phyloP scores from a whole-genome alignment of 164 flowering plant genomes.

The Chloranthus sessilifolius region DNA sequence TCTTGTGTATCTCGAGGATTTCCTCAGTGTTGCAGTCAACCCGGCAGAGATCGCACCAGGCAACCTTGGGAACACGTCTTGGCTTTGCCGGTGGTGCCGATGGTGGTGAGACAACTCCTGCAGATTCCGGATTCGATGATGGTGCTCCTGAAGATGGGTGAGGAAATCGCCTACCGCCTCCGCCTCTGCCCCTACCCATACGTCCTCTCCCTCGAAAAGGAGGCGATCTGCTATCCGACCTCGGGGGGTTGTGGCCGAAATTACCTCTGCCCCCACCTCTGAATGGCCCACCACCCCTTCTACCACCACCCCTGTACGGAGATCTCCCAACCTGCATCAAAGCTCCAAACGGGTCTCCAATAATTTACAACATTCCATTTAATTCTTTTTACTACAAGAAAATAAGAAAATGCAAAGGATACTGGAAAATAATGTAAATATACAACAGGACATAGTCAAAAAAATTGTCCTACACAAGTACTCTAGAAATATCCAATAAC shows the following conservation, averaged over 20 bases:
- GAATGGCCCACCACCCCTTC: constrained; percentile 32
- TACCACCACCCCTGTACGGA: constrained; percentile 33
- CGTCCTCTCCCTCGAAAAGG: constrained; percentile 24
- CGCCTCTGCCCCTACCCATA: constrained; percentile 22
- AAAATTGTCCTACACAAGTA: too few relatives aligned
- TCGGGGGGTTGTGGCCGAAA: constrained; percentile 14
- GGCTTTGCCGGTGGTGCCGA: constrained; percentile 6
- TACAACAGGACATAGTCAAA: too few relatives aligned
- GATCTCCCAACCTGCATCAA: constrained; percentile 34
- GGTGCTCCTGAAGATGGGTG: constrained; percentile 14
- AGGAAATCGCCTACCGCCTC: constrained; percentile 24
- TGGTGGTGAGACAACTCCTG: neutral
- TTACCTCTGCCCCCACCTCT: constrained; percentile 28
- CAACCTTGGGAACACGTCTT: constrained; percentile 19
- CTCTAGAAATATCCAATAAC: too few relatives aligned
- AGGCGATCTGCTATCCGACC: constrained; percentile 21
- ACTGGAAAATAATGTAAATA: too few relatives aligned
- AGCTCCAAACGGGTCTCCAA: constrained; percentile 15
- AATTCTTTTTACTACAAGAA: too few relatives aligned
- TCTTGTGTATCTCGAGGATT: constrained; percentile 50
- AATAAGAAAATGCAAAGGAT: too few relatives aligned
- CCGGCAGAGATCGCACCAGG: constrained; percentile 59
- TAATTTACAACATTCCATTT: constrained; percentile 8
- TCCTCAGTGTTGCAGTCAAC: constrained; percentile 53
- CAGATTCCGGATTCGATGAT: constrained; percentile 12